Conservation (phyloP, 2,329 filamentous ascomycete genomes). For the Mariannaea elegans region DNA sequence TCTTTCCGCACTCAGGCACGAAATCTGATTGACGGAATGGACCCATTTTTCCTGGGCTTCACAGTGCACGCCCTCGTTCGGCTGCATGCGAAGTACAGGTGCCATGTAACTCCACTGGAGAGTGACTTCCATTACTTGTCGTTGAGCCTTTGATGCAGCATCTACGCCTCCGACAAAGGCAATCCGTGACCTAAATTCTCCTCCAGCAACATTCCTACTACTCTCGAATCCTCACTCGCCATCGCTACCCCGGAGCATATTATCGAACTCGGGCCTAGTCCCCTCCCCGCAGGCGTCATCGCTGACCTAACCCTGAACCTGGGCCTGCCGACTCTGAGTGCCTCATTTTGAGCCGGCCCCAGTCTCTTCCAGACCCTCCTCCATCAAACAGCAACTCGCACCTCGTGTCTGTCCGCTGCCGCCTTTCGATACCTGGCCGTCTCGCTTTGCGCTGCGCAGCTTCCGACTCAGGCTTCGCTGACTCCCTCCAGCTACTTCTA, state of each 20-base stretch:
- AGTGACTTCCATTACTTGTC: constrained; percentile 46
- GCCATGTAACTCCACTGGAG: constrained; percentile 44
- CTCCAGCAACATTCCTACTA: constrained; percentile 23
- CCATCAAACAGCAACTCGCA: constrained; percentile 32
- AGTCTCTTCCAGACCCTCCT: constrained; percentile 34
- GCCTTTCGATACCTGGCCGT: constrained; percentile 27
- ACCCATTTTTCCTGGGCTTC: constrained; percentile 26
- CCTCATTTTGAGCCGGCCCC: constrained; percentile 48
- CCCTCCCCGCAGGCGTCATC: constrained; percentile 48
- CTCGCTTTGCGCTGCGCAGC: constrained; percentile 32
- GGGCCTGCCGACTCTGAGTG: constrained; percentile 44
- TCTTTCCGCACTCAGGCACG: constrained; percentile 26
- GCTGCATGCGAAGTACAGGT: constrained; percentile 47
- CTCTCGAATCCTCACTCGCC: constrained; percentile 17
- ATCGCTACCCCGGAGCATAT: constrained; percentile 25
- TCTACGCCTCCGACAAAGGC: constrained; percentile 34
- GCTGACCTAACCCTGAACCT: constrained; percentile 49
- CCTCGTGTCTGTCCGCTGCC: constrained; percentile 30
- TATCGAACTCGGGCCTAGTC: constrained; percentile 28
- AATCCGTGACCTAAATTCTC: constrained; percentile 19
- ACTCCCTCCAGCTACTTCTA: constrained; percentile 30
- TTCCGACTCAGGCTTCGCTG: constrained; percentile 29
- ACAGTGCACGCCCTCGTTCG: constrained; percentile 30
- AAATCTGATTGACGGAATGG: constrained; percentile 29
- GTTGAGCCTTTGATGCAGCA: constrained; percentile 30